Evolutionary conservation across 2,329 filamentous ascomycete genomes (phyloP).

Genomic region (Periconia sp.): DNA sequence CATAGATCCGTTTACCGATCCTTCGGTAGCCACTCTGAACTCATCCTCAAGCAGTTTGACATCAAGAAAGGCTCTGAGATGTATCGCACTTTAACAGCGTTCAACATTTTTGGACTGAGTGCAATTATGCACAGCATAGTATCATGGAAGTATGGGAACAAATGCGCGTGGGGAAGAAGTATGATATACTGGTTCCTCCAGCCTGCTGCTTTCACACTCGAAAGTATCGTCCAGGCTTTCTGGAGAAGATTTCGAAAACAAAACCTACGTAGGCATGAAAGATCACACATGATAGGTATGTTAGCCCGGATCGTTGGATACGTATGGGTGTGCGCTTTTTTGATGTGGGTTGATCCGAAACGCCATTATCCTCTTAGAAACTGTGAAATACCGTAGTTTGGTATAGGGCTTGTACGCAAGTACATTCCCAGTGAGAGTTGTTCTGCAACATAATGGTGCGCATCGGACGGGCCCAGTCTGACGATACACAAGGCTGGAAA

Average conservation of each 20-base stretch:
- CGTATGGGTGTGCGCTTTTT: constrained; percentile 4
- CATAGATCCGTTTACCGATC: constrained; percentile 7
- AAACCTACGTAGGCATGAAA: not conserved
- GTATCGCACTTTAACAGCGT: not conserved
- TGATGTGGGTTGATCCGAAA: constrained; percentile 6
- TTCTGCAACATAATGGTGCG: no score
- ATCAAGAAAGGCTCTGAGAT: constrained; percentile 1
- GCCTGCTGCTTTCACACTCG: constrained; percentile 7
- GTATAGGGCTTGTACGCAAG: no score
- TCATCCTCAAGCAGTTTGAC: not conserved
- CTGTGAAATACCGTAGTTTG: not conserved
- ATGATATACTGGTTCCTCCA: constrained; percentile 9
- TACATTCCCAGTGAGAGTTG: no score
- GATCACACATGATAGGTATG: not conserved
- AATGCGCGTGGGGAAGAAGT: constrained; percentile 8
- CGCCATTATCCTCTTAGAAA: constrained; percentile 2
- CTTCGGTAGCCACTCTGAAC: constrained; percentile 3
- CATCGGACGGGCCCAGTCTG: no score
- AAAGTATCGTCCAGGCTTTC: constrained; percentile 4
- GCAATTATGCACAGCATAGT: constrained; percentile 7
- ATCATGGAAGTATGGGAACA: constrained; percentile 1
- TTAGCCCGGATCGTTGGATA: constrained; percentile 3
- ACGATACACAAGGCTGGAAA: no score
- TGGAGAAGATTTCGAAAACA: constrained; percentile 1
- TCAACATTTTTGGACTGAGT: constrained; percentile 2